Conservation (phyloP, 2,329 filamentous ascomycete species). For the Dothideomycetes sp. region DNA sequence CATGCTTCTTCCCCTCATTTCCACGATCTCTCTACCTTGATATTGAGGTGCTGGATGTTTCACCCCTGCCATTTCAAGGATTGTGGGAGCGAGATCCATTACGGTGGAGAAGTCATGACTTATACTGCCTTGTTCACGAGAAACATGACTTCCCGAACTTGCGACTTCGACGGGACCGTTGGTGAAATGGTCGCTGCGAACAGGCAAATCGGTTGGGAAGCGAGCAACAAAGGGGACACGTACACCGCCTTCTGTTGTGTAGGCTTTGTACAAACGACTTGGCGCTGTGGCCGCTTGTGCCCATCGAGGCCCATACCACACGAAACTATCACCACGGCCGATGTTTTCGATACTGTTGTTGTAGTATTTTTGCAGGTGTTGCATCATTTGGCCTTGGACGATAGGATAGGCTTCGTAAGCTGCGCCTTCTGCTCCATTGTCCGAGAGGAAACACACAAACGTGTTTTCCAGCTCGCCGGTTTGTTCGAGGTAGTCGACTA, state of each 20-base stretch:
- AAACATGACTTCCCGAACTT: constrained; percentile 9
- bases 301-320: constrained; percentile 53
- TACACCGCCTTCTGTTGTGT: constrained; percentile 41
- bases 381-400: constrained; percentile 44
- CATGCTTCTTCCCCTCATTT: constrained; percentile 44
- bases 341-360: constrained; percentile 50
- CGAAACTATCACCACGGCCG: constrained; percentile 48
- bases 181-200: constrained; percentile 24
- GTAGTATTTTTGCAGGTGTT: constrained; percentile 49
- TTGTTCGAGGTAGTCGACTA: constrained; percentile 46
- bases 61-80: constrained; percentile 40
- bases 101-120: constrained; percentile 43
- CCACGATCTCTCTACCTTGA: constrained; percentile 41
- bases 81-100: constrained; percentile 35
- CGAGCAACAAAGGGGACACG: constrained; percentile 44
- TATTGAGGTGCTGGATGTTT: constrained; percentile 46
- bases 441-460: constrained; percentile 54
- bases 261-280: constrained; percentile 39
- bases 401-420: constrained; percentile 51
- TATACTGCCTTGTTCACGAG: constrained; percentile 28
- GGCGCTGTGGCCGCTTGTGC: constrained; percentile 46
- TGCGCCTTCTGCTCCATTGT: constrained; percentile 54
- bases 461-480: constrained; percentile 55
- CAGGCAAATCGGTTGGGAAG: constrained; percentile 21
- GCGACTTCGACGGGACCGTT: constrained; percentile 39